phyloP scores from a whole-genome alignment of 2,329 filamentous ascomycete genomes.

The Beauveria brongniartii region DNA sequence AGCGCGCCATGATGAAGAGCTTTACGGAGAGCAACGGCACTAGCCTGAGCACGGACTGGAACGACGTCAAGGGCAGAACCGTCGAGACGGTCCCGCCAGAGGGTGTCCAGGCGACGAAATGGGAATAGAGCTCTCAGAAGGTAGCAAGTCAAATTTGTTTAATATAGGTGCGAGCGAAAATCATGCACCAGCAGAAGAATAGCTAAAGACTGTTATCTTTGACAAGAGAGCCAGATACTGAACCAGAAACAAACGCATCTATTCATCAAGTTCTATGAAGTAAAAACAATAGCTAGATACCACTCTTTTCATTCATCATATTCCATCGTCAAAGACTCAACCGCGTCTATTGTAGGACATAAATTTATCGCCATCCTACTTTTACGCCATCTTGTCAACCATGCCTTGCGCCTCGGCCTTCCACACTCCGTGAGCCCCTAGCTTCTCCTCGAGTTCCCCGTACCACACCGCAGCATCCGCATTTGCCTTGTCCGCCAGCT shows the following conservation, averaged over 20 bases:
- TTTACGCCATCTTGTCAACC: not conserved
- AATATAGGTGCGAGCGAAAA: not conserved
- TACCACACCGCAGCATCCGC: slow-evolving; percentile 19
- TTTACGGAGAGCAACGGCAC: slow-evolving; percentile 93
- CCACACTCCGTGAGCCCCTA: slow-evolving; percentile 20
- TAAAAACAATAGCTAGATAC: not conserved
- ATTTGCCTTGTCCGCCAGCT: slow-evolving; percentile 19
- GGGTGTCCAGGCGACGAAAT: slow-evolving; percentile 70
- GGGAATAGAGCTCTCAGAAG: slow-evolving; percentile 27
- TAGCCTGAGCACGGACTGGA: slow-evolving; percentile 85
- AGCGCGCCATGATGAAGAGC: slow-evolving; percentile 95
- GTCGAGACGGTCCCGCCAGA: slow-evolving; percentile 70
- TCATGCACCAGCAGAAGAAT: not conserved
- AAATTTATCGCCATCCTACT: not conserved
- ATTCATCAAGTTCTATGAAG: not conserved
- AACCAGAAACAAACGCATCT: not conserved
- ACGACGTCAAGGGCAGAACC: slow-evolving; percentile 62
- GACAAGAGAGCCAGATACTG: no score
- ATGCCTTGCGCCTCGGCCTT: not conserved
- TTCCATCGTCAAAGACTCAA: not conserved
- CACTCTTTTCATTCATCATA: not conserved
- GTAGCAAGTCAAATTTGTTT: not conserved
- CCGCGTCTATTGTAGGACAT: not conserved
- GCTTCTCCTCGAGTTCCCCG: slow-evolving; percentile 1
- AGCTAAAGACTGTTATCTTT: no score